These are phyloP conservation scores for Colletotrichum cuscutae DNA, from an alignment of 2,329 filamentous ascomycete genomes.

Conservation along the genomic window DNA sequence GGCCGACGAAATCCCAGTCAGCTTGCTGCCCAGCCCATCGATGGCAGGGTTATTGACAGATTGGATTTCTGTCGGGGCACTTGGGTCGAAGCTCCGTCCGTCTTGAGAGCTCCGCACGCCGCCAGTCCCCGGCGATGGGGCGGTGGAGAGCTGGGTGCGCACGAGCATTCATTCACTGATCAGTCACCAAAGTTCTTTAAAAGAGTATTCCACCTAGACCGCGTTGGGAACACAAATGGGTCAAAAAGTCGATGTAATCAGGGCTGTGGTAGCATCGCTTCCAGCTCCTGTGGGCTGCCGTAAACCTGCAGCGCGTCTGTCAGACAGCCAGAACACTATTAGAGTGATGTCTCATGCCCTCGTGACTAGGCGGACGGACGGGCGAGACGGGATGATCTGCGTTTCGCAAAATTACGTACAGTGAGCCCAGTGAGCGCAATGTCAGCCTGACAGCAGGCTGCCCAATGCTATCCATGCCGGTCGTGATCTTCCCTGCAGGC, in stretches of 20 bases:
- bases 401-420: conserved; percentile 11
- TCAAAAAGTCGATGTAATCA: not conserved
- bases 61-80: not conserved
- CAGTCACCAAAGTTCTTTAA: too few species aligned
- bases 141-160: not conserved
- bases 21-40: not conserved
- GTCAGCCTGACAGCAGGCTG: not conserved
- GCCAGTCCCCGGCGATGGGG: conserved; percentile 5
- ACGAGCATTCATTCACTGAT: not conserved
- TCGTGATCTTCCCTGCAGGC: not conserved
- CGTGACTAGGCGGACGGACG: not conserved
- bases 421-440: not conserved
- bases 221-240: not conserved
- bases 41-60: conserved; percentile 11
- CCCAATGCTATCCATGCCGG: conserved; percentile 1
- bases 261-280: conserved; percentile 15
- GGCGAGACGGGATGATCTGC: conserved; percentile 3
- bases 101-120: conserved; percentile 9
- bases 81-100: conserved; percentile 9
- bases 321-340: too few species aligned
- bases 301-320: not conserved
- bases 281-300: not conserved
- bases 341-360: not conserved
- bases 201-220: not conserved
- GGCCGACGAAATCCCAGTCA: not conserved